Evolutionary conservation across 2,329 filamentous ascomycete genomes (phyloP).

Genomic region (Hypoxylon sp.): DNA sequence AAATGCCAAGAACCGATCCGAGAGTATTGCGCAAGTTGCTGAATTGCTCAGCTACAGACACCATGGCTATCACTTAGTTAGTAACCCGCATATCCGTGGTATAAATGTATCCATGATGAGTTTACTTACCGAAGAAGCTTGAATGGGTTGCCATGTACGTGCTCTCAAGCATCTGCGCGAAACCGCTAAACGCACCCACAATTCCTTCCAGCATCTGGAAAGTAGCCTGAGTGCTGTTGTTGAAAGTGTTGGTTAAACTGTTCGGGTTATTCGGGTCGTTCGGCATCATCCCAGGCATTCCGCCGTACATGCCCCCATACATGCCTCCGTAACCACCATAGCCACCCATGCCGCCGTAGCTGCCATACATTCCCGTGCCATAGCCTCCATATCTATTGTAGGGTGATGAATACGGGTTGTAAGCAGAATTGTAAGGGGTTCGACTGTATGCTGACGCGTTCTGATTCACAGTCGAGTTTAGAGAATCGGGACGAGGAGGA

Average conservation of each 20-base stretch:
- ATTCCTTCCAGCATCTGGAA: slow-evolving; percentile 99
- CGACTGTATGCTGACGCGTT: slow-evolving; percentile 86
- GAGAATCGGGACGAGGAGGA: slow-evolving; percentile 83
- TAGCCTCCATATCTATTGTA: slow-evolving; percentile 54
- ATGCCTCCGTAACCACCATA: slow-evolving; percentile 61
- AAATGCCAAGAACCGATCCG: slow-evolving; percentile 94
- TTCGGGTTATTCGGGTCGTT: slow-evolving; percentile 87
- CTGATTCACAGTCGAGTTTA: slow-evolving; percentile 85
- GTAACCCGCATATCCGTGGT: slow-evolving; percentile 8
- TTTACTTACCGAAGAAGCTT: slow-evolving; percentile 91
- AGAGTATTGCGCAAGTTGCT: slow-evolving; percentile 93
- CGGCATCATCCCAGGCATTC: slow-evolving; percentile 62
- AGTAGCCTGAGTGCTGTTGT: slow-evolving; percentile 93
- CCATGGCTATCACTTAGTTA: slow-evolving; percentile 78
- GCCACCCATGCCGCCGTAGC: slow-evolving; percentile 56
- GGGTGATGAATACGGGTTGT: slow-evolving; percentile 66
- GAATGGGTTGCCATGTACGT: slow-evolving; percentile 99
- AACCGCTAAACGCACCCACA: slow-evolving; percentile 95
- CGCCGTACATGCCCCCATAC: slow-evolving; percentile 57
- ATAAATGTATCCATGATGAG: background rate
- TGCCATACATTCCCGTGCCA: slow-evolving; percentile 60
- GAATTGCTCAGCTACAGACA: slow-evolving; percentile 97
- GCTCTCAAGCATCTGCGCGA: slow-evolving; percentile 99
- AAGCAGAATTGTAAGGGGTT: slow-evolving; percentile 63
- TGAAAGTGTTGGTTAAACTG: slow-evolving; percentile 95